Percentiles rank a stretch among this genome's conserved stretches.
Conservation (phyloP, 805 yeast genomes). For the Starmerella bacillaris region DNA sequence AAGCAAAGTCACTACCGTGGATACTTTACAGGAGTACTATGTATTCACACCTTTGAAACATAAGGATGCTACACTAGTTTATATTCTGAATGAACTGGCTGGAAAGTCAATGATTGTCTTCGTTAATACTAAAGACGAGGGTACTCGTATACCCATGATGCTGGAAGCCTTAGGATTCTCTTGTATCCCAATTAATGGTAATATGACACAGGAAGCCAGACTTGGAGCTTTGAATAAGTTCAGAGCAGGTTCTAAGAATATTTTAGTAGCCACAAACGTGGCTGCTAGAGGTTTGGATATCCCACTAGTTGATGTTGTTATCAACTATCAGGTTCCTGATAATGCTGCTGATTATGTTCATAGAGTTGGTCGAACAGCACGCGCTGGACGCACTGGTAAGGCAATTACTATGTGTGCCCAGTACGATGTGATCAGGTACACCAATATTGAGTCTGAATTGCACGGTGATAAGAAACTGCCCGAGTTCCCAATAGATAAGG, state of each 20-base stretch:
- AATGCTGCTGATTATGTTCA: slow-evolving; percentile 84
- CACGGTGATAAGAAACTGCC: slow-evolving; percentile 52
- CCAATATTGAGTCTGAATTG: slow-evolving; percentile 76
- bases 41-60: slow-evolving; percentile 85
- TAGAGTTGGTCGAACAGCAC: slow-evolving; percentile 90
- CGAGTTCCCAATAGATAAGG: slow-evolving; percentile 62
- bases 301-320: slow-evolving; percentile 80
- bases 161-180: slow-evolving; percentile 68
- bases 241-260: slow-evolving; percentile 30
- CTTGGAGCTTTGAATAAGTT: slow-evolving; percentile 53
- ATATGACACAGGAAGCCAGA: slow-evolving; percentile 78
- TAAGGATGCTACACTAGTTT: slow-evolving; percentile 73
- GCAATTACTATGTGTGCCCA: slow-evolving; percentile 82
- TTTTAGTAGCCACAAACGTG: slow-evolving; percentile 83
- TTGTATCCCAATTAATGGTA: slow-evolving; percentile 90
- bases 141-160: slow-evolving; percentile 73
- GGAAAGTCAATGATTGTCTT: slow-evolving; percentile 83
- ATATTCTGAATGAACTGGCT: slow-evolving; percentile 58
- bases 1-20: slow-evolving; percentile 78
- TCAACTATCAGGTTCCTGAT: slow-evolving; percentile 86
- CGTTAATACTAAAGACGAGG: slow-evolving; percentile 87
- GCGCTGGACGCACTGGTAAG: slow-evolving; percentile 90
- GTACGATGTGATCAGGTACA: slow-evolving; percentile 75
- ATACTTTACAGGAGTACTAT: slow-evolving; percentile 72
- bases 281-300: slow-evolving; percentile 95